phyloP scores from a whole-genome alignment of 345 rosid species.

The Tarenaya hassleriana region DNA sequence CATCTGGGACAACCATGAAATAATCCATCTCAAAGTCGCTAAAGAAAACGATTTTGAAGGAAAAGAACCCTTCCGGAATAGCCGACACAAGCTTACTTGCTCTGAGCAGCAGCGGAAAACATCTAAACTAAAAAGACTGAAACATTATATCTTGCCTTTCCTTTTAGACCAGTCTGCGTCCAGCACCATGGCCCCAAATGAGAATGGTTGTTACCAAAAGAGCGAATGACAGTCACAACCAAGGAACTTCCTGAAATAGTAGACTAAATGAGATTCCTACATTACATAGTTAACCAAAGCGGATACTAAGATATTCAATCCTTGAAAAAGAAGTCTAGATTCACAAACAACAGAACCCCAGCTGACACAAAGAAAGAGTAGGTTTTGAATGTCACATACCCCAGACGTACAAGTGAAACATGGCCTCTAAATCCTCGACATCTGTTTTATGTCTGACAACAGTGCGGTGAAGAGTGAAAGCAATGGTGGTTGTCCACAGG shows the following conservation, averaged over 20 bases:
- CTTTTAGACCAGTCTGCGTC: constrained; percentile 75
- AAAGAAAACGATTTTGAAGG: too few species aligned
- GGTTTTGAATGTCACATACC: constrained; percentile 39
- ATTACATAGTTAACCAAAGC: background rate
- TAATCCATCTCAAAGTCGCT: too few species aligned
- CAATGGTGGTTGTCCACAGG: constrained; percentile 92
- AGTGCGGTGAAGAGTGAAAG: constrained; percentile 94
- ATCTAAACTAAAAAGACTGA: background rate
- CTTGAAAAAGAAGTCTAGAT: background rate
- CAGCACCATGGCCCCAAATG: constrained; percentile 76
- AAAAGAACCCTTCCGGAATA: too few species aligned
- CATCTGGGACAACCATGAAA: too few species aligned
- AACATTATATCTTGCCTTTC: constrained; percentile 49
- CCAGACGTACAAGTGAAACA: constrained; percentile 97
- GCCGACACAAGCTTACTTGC: too few species aligned
- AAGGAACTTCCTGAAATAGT: constrained; percentile 58
- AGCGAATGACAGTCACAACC: constrained; percentile 72
- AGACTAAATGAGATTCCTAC: constrained; percentile 17
- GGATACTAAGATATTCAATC: constrained; percentile 2
- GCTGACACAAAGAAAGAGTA: too few species aligned
- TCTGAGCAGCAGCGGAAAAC: too few species aligned
- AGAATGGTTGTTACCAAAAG: constrained; percentile 74
- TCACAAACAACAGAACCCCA: background rate
- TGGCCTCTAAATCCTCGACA: constrained; percentile 90
- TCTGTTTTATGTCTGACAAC: constrained; percentile 88